Conservation (phyloP, 2,329 filamentous ascomycete species). For the Amauroascus verrucosus region DNA sequence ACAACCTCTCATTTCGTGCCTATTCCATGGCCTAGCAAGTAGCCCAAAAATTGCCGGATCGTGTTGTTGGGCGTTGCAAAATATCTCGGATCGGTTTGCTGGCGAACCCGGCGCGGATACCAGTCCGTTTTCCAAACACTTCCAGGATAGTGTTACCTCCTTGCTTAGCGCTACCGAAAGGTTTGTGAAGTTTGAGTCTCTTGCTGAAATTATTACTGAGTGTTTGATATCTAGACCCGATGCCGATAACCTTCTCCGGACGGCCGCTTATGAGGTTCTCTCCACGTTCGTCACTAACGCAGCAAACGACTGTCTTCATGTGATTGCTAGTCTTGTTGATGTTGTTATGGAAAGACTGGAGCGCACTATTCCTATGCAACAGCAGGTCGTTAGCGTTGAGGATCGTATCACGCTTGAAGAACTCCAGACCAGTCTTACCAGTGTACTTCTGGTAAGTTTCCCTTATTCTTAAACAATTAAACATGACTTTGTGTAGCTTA, state of each 20-base stretch:
- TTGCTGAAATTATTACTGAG: constrained; percentile 15
- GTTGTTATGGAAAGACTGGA: constrained; percentile 86
- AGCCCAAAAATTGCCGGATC: constrained; percentile 95
- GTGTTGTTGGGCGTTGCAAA: constrained; percentile 99
- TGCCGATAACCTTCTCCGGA: constrained; percentile 78
- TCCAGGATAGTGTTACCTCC: constrained; percentile 80
- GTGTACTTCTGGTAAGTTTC: constrained; percentile 59
- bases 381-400: constrained; percentile 91
- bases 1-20: constrained; percentile 70
- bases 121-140: constrained; percentile 83
- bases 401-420: constrained; percentile 93
- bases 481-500: constrained; percentile 13
- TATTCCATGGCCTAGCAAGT: constrained; percentile 82
- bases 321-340: constrained; percentile 72
- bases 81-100: constrained; percentile 88
- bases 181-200: constrained; percentile 23
- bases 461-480: not conserved
- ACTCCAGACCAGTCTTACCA: constrained; percentile 92
- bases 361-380: constrained; percentile 77
- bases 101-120: constrained; percentile 67
- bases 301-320: constrained; percentile 69
- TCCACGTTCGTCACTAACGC: constrained; percentile 89
- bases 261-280: constrained; percentile 92
- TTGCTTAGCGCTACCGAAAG: constrained; percentile 78
- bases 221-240: constrained; percentile 43